Percentiles rank a stretch among this genome's conserved stretches.
phyloP scores from a whole-genome alignment of 1,284 basidiomycete species.

The Cryptococcus hybrid region DNA sequence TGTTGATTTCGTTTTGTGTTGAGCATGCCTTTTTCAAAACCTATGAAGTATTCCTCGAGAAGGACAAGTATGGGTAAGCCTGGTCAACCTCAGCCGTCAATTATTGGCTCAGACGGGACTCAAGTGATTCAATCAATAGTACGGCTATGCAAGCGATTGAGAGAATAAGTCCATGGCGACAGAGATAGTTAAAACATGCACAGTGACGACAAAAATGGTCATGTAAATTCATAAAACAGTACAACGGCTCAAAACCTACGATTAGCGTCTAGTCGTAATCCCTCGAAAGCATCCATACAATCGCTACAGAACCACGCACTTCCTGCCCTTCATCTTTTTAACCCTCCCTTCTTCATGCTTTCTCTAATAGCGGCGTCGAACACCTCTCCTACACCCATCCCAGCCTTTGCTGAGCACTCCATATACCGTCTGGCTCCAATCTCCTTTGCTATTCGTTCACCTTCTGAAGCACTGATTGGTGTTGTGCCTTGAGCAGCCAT shows the following conservation, averaged over 20 bases:
- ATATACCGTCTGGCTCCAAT: constrained; percentile 88
- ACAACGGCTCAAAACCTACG: not conserved
- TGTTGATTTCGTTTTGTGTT: too few species aligned
- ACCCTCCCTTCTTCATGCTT: constrained; percentile 63
- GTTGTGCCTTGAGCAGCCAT: constrained; percentile 85
- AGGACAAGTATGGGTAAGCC: too few species aligned
- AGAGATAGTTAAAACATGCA: too few species aligned
- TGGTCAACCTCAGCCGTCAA: too few species aligned
- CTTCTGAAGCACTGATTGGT: constrained; percentile 78
- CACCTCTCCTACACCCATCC: constrained; percentile 84
- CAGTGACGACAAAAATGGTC: not conserved
- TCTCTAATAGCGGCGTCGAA: constrained; percentile 87
- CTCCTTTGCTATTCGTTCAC: constrained; percentile 74
- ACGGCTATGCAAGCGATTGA: too few species aligned
- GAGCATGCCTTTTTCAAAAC: too few species aligned
- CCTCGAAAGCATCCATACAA: not conserved
- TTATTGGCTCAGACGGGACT: too few species aligned
- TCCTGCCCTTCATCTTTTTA: constrained; percentile 72
- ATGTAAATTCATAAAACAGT: constrained; percentile 2
- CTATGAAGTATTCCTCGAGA: too few species aligned
- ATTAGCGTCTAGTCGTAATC: not conserved
- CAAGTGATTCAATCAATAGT: too few species aligned
- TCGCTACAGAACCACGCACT: constrained; percentile 72
- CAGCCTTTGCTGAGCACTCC: constrained; percentile 93
- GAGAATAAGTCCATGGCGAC: too few species aligned